These are phyloP conservation scores for Rhodamnia rubescens DNA, from an alignment of 345 rosid species.

Conservation along the genomic window DNA sequence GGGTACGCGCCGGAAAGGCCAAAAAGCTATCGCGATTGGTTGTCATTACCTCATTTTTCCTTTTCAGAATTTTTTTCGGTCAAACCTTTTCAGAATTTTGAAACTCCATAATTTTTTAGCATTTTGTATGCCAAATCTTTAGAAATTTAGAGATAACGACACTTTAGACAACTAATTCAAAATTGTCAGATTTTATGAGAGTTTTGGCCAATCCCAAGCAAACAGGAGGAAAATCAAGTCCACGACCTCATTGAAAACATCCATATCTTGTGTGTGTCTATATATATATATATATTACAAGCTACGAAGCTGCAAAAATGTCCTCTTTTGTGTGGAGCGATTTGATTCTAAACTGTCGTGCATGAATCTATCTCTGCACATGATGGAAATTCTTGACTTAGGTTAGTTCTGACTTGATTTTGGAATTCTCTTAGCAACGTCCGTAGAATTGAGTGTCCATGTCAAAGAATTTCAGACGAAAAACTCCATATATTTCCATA, in stretches of 20 bases:
- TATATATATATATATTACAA: too few species aligned
- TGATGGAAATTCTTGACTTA: neutral
- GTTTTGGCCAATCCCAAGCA: neutral
- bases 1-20: conserved; percentile 17
- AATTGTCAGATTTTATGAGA: neutral
- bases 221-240: neutral
- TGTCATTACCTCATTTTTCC: neutral
- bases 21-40: neutral
- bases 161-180: neutral
- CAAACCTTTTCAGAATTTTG: neutral
- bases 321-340: neutral
- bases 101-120: neutral
- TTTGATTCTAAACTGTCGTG: neutral
- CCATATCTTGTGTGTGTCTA: too few species aligned
- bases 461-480: neutral
- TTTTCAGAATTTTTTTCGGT: neutral
- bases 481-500: neutral
- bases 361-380: neutral
- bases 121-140: neutral
- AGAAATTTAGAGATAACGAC: neutral
- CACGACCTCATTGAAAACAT: neutral
- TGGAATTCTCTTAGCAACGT: neutral
- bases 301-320: neutral
- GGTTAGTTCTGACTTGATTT: neutral
- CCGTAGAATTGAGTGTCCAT: neutral